Conservation (phyloP, 768 basidiomycete species). For the Gloeostereum incarnatum region DNA sequence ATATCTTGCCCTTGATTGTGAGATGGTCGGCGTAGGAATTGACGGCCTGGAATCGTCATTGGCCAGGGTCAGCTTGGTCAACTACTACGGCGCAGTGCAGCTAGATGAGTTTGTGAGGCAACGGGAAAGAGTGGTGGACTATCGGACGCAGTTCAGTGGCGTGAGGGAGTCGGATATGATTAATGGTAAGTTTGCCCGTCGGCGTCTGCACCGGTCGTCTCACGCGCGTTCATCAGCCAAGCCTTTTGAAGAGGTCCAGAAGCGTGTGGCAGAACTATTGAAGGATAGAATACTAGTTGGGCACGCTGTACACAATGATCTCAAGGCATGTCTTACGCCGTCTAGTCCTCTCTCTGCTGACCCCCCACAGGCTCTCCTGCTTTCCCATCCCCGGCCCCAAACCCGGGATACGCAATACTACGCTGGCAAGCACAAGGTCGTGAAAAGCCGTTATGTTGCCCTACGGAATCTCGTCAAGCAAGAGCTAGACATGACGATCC, state of each 20-base stretch:
- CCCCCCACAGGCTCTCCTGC: slow-evolving; percentile 44
- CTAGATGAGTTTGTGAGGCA: slow-evolving; percentile 85
- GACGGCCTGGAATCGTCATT: slow-evolving; percentile 75
- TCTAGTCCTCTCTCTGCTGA: slow-evolving; percentile 1
- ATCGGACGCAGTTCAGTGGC: slow-evolving; percentile 85
- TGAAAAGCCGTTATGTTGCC: slow-evolving; percentile 59
- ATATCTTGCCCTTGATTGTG: slow-evolving; percentile 86
- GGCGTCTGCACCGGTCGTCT: neutral
- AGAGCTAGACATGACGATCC: slow-evolving; percentile 74
- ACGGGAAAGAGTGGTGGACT: slow-evolving; percentile 85
- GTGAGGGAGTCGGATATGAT: slow-evolving; percentile 69
- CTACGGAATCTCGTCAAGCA: slow-evolving; percentile 73
- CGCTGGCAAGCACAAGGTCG: slow-evolving; percentile 48
- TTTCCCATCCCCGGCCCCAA: slow-evolving; percentile 57
- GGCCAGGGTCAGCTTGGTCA: slow-evolving; percentile 85
- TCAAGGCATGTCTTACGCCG: slow-evolving; percentile 49
- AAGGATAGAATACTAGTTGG: slow-evolving; percentile 79
- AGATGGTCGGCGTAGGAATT: slow-evolving; percentile 96
- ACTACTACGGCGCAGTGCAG: slow-evolving; percentile 72
- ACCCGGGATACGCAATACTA: slow-evolving; percentile 66
- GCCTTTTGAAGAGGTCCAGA: slow-evolving; percentile 72
- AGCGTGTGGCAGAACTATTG: slow-evolving; percentile 64
- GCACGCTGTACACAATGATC: slow-evolving; percentile 87
- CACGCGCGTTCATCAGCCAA: slow-evolving; percentile 38
- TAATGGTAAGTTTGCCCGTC: slow-evolving; percentile 42